Evolutionary conservation across 148 eudicot species (phyloP).

Genomic region (Drosera capensis): DNA sequence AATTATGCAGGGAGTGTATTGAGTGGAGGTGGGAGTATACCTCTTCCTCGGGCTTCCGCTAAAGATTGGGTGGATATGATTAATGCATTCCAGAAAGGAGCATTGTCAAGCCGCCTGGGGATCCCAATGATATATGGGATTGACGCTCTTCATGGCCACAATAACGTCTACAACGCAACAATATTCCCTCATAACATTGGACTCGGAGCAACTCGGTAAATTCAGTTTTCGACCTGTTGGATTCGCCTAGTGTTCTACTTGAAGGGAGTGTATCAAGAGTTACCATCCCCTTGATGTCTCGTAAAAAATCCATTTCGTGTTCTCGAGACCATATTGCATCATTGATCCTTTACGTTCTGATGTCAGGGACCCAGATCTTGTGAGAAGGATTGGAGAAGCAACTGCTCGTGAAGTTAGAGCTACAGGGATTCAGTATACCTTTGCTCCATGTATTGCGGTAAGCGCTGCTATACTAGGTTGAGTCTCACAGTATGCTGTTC

Average conservation of each 20-base stretch:
- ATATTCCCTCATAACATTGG: slow-evolving; percentile 27
- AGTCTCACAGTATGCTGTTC: neutral
- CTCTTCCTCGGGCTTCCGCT: slow-evolving; percentile 10
- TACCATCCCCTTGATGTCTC: too few species aligned
- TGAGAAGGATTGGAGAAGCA: slow-evolving; percentile 24
- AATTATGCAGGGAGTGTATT: slow-evolving; percentile 15
- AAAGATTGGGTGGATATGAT: slow-evolving; percentile 23
- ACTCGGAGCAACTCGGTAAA: slow-evolving; percentile 26
- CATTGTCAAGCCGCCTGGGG: slow-evolving; percentile 22
- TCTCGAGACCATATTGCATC: neutral
- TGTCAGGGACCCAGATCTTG: slow-evolving; percentile 21
- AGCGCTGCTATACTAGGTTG: neutral
- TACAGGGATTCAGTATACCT: slow-evolving; percentile 18
- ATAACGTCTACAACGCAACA: slow-evolving; percentile 20
- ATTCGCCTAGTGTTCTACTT: neutral
- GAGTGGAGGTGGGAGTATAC: slow-evolving; percentile 19
- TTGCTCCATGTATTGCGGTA: slow-evolving; percentile 19
- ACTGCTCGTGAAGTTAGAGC: slow-evolving; percentile 25
- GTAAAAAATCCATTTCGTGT: neutral
- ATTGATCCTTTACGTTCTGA: too few species aligned
- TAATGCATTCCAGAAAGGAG: slow-evolving; percentile 15
- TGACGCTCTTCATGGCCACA: slow-evolving; percentile 25
- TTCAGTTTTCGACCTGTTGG: neutral
- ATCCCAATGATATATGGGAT: slow-evolving; percentile 25
- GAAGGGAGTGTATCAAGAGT: too few species aligned